These are phyloP conservation scores for Trichoderma gracile DNA, from an alignment of 2,329 filamentous ascomycete species.

Conservation along the genomic window DNA sequence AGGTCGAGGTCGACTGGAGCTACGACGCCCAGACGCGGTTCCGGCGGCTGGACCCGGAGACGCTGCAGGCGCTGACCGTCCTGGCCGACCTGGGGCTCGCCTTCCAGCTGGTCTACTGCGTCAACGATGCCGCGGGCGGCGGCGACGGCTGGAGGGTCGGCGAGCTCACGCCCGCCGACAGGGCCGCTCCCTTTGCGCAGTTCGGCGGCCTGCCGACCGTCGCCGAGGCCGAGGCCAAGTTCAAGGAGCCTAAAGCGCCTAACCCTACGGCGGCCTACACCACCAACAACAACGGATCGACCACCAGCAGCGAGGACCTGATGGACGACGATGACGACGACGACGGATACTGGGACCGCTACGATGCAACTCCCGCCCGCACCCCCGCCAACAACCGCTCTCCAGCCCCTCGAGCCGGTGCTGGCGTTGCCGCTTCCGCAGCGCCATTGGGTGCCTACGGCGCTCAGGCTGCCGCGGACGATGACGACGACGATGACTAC, in stretches of 20 bases:
- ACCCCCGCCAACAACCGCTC: constrained; percentile 64
- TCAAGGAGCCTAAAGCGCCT: constrained; percentile 39
- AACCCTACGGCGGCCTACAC: constrained; percentile 25
- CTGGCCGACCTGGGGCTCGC: constrained; percentile 62
- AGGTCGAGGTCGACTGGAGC: constrained; percentile 73
- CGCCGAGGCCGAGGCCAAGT: constrained; percentile 61
- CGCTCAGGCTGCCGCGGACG: constrained; percentile 27
- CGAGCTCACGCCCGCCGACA: constrained; percentile 64
- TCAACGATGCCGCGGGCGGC: constrained; percentile 61
- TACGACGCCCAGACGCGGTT: constrained; percentile 64
- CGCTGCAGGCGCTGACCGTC: constrained; percentile 66
- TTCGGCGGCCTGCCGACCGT: constrained; percentile 56
- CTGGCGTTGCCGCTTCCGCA: constrained; percentile 28
- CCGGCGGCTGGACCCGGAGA: constrained; percentile 72
- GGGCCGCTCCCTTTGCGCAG: constrained; percentile 54
- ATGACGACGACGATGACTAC: constrained; percentile 65
- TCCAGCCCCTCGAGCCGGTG: constrained; percentile 54
- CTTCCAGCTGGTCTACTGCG: constrained; percentile 70
- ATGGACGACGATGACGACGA: constrained; percentile 60
- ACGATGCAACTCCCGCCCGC: constrained; percentile 68
- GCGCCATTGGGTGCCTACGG: constrained; percentile 31
- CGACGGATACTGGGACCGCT: constrained; percentile 78
- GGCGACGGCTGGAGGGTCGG: constrained; percentile 70
- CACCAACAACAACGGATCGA: constrained; percentile 30
- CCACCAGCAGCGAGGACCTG: constrained; percentile 25